Evolutionary conservation across 495 filamentous ascomycete genomes (phyloP).

Genomic region (Hypoxylon cercidicola): DNA sequence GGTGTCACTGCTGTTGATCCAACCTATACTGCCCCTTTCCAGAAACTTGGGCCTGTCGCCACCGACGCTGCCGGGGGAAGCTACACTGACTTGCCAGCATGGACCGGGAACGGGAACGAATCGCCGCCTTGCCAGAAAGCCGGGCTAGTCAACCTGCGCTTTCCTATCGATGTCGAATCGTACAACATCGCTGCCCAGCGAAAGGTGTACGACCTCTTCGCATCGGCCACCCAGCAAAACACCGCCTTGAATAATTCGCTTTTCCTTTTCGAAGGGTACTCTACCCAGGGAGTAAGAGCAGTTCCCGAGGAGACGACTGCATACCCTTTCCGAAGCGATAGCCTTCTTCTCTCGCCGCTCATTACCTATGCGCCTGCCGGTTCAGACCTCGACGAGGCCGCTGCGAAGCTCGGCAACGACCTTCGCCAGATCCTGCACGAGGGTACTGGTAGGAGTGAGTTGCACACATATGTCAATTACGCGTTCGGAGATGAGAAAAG

Average conservation of each 20-base stretch:
- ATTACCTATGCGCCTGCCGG: slow-evolving; percentile 51
- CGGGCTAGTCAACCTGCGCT: slow-evolving; percentile 55
- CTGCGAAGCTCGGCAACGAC: slow-evolving; percentile 50
- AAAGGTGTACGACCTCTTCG: slow-evolving; percentile 55
- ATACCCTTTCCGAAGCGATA: slow-evolving; percentile 49
- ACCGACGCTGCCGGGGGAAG: slow-evolving; percentile 41
- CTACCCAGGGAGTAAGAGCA: slow-evolving; percentile 56
- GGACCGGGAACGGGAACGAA: slow-evolving; percentile 48
- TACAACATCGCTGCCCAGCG: slow-evolving; percentile 55
- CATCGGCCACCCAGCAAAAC: slow-evolving; percentile 37
- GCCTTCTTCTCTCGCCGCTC: slow-evolving; percentile 58
- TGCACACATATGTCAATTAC: slow-evolving; percentile 69
- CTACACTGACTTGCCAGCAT: slow-evolving; percentile 55
- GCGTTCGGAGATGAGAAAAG: slow-evolving; percentile 63
- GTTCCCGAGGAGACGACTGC: slow-evolving; percentile 49
- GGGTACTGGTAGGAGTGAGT: slow-evolving; percentile 48
- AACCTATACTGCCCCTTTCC: slow-evolving; percentile 54
- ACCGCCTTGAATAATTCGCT: slow-evolving; percentile 49
- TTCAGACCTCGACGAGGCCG: slow-evolving; percentile 48
- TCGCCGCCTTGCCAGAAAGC: slow-evolving; percentile 53
- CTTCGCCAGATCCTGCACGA: slow-evolving; percentile 55
- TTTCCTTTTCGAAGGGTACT: slow-evolving; percentile 68
- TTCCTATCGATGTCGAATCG: slow-evolving; percentile 57
- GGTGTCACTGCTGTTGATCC: slow-evolving; percentile 51
- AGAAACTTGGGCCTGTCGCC: slow-evolving; percentile 51